These are phyloP conservation scores for Nymphaea colorata DNA, from an alignment of 164 flowering plant species.

Conservation along the genomic window DNA sequence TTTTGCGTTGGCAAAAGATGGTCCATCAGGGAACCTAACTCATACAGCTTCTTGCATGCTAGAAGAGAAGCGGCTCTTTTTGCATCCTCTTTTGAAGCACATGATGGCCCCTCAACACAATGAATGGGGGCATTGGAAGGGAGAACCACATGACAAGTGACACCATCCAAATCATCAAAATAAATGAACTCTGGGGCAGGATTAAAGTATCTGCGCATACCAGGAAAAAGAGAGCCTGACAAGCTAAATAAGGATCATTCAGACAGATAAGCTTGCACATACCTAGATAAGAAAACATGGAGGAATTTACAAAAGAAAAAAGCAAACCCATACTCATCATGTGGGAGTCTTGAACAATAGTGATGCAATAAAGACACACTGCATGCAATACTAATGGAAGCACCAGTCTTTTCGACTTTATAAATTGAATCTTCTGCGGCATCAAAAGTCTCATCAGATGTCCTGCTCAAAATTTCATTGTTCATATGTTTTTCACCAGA, in stretches of 20 bases:
- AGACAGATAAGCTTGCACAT: background rate
- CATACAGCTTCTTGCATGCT: constrained; percentile 78
- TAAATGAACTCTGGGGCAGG: constrained; percentile 70
- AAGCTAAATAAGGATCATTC: background rate
- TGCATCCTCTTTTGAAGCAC: constrained; percentile 48
- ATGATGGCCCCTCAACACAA: constrained; percentile 46
- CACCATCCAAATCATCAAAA: constrained; percentile 52
- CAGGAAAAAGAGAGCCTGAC: too few relatives aligned
- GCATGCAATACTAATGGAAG: constrained; percentile 53
- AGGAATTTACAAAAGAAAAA: background rate
- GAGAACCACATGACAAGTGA: constrained; percentile 47
- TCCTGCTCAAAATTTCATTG: constrained; percentile 46
- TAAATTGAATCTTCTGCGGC: constrained; percentile 35
- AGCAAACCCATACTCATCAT: constrained; percentile 60
- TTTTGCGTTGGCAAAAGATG: constrained; percentile 59
- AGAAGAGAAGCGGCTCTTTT: too few relatives aligned
- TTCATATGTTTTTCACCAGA: constrained; percentile 64
- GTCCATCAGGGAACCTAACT: constrained; percentile 59
- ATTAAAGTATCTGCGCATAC: constrained; percentile 42
- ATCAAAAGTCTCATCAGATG: constrained; percentile 33
- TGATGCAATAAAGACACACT: constrained; percentile 63
- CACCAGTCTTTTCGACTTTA: constrained; percentile 66
- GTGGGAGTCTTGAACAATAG: constrained; percentile 85
- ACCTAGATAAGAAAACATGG: background rate
- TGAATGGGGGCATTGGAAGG: constrained; percentile 82